Evolutionary conservation across 108 stramenopile genomes (phyloP).

Genomic region (Heterococcus sp.): DNA sequence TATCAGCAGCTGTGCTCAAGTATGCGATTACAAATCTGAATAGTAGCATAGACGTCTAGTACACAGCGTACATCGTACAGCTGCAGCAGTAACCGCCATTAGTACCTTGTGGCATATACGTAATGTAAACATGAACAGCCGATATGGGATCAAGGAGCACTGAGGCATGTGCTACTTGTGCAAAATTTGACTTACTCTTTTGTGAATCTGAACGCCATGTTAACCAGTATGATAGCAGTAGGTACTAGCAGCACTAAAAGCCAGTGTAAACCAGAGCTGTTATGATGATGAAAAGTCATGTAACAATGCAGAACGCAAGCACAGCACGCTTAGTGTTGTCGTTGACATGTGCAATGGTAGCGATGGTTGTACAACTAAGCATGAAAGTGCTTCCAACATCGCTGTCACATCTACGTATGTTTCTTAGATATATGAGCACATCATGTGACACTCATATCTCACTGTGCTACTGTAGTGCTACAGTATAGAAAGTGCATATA

Average conservation of each 20-base stretch:
- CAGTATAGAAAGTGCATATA: too few species aligned
- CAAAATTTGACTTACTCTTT: background rate
- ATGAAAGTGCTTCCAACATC: background rate
- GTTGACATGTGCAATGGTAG: background rate
- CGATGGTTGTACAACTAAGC: background rate
- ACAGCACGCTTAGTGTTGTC: too few species aligned
- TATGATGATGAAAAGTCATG: background rate
- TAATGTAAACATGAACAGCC: too few species aligned
- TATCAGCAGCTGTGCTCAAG: too few species aligned
- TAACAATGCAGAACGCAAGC: too few species aligned
- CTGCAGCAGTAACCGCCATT: too few species aligned
- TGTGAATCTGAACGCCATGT: background rate
- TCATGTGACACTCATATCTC: background rate
- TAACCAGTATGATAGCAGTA: background rate
- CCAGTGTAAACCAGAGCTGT: background rate
- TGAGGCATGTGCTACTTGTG: too few species aligned
- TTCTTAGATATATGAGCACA: background rate
- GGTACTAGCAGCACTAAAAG: background rate
- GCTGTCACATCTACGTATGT: background rate
- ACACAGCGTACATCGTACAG: too few species aligned
- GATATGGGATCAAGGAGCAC: too few species aligned
- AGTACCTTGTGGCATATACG: too few species aligned
- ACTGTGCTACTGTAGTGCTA: background rate
- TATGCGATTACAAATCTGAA: too few species aligned
- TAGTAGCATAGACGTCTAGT: too few species aligned